Conservation (phyloP, 306 rosid genomes). For the Arachis stenosperma region DNA sequence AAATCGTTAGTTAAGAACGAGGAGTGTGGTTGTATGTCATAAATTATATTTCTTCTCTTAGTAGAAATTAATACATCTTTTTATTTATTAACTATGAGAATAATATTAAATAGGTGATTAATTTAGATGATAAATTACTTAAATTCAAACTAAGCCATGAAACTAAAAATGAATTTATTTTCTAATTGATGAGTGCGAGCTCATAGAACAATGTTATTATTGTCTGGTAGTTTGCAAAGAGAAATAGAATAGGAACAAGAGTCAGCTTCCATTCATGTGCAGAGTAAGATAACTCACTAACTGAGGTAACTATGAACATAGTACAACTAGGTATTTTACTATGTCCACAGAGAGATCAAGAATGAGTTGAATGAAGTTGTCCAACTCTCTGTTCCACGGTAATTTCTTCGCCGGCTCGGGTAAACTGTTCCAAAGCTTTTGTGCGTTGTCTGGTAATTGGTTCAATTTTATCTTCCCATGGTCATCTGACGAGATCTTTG, state of each 20-base stretch:
- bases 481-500: slow-evolving; percentile 54
- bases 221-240: slow-evolving; percentile 41
- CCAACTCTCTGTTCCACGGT: slow-evolving; percentile 72
- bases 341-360: slow-evolving; percentile 69
- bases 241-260: slow-evolving; percentile 65
- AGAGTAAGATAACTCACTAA: slow-evolving; percentile 91
- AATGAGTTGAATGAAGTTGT: slow-evolving; percentile 71
- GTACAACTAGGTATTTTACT: slow-evolving; percentile 69
- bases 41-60: too few species aligned
- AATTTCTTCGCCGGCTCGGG: slow-evolving; percentile 85
- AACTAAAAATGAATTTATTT: too few species aligned
- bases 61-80: too few species aligned
- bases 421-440: slow-evolving; percentile 70
- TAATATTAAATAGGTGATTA: too few species aligned
- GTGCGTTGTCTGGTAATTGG: slow-evolving; percentile 50
- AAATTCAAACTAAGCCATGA: too few species aligned
- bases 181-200: too few species aligned
- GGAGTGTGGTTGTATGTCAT: too few species aligned
- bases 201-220: too few species aligned
- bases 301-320: slow-evolving; percentile 61
- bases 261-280: slow-evolving; percentile 74
- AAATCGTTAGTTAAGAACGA: too few species aligned
- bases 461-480: slow-evolving; percentile 50
- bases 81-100: too few species aligned
- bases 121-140: too few species aligned